Evolutionary conservation across 805 yeast genomes (phyloP).

Genomic region (Candida incommunis): DNA sequence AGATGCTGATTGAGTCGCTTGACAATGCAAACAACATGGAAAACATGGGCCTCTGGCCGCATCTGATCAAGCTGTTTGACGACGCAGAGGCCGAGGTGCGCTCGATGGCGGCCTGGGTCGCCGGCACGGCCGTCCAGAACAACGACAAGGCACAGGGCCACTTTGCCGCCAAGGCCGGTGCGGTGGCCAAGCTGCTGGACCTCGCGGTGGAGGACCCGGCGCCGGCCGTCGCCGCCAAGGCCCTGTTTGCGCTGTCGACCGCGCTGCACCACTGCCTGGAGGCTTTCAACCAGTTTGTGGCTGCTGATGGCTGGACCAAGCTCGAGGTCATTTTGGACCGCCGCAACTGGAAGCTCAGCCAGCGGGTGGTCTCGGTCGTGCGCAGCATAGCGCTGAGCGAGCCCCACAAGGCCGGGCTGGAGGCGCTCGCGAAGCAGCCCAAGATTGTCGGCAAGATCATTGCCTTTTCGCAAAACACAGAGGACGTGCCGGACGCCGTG

Average conservation of each 20-base stretch:
- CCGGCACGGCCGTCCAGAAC: slow-evolving; percentile 90
- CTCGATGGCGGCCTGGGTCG: slow-evolving; percentile 50
- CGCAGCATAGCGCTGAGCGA: background rate
- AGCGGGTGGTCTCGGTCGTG: background rate
- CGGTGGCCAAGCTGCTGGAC: slow-evolving; percentile 18
- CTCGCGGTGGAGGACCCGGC: slow-evolving; percentile 14
- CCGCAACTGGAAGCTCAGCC: background rate
- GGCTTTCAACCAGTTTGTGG: slow-evolving; percentile 42
- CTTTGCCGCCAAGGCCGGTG: slow-evolving; percentile 24
- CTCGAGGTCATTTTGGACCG: slow-evolving; percentile 20
- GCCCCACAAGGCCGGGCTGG: background rate
- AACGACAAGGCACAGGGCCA: slow-evolving; percentile 63
- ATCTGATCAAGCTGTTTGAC: slow-evolving; percentile 42
- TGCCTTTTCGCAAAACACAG: background rate
- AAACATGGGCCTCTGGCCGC: slow-evolving; percentile 68
- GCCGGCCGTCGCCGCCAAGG: slow-evolving; percentile 37
- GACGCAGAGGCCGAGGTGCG: slow-evolving; percentile 33
- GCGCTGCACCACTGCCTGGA: slow-evolving; percentile 52
- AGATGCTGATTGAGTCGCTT: slow-evolving; percentile 81
- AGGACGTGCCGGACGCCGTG: background rate
- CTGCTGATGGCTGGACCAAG: slow-evolving; percentile 48
- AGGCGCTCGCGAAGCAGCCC: background rate
- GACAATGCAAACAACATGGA: slow-evolving; percentile 93
- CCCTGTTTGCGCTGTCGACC: slow-evolving; percentile 65
- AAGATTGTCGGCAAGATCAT: background rate